Percentiles rank a stretch among this genome's conserved stretches.
phyloP scores from a whole-genome alignment of 2,329 filamentous ascomycete species.

The Lecanicillium sp. region DNA sequence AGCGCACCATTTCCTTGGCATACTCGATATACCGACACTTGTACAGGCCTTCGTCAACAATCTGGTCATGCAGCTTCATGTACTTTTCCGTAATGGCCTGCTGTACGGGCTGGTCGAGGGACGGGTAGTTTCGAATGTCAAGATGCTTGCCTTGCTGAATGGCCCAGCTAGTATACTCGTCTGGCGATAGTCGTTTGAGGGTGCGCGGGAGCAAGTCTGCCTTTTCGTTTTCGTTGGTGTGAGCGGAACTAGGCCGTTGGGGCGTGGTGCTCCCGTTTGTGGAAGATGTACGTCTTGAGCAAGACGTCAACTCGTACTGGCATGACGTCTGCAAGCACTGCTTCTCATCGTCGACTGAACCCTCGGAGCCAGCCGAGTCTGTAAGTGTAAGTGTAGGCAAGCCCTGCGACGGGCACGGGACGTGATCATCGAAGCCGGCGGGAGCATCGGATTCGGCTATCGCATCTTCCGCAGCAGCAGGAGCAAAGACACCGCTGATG shows the following conservation, averaged over 20 bases:
- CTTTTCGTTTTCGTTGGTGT: conserved; percentile 2
- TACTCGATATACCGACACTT: conserved; percentile 51
- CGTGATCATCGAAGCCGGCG: too few species aligned
- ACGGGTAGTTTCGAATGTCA: conserved; percentile 36
- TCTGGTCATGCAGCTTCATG: conserved; percentile 42
- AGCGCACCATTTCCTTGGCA: conserved; percentile 48
- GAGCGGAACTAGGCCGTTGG: background rate
- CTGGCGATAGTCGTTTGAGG: conserved; percentile 5
- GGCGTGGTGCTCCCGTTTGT: background rate
- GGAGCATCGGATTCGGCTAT: background rate
- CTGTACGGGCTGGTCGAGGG: conserved; percentile 46
- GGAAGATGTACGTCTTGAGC: conserved; percentile 4
- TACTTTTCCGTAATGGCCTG: conserved; percentile 47
- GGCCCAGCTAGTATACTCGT: conserved; percentile 26
- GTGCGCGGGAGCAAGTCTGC: conserved; percentile 5
- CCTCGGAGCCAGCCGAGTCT: too few species aligned
- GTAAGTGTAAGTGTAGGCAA: too few species aligned
- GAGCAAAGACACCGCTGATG: background rate
- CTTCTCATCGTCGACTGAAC: too few species aligned
- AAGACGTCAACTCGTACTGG: conserved; percentile 1
- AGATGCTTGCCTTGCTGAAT: conserved; percentile 24
- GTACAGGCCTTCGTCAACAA: conserved; percentile 50
- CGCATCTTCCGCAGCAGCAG: background rate
- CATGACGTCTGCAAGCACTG: conserved; percentile 5
- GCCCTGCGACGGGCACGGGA: too few species aligned